Conservation (phyloP, 2,329 filamentous ascomycete species). For the Pezicula carpinea region DNA sequence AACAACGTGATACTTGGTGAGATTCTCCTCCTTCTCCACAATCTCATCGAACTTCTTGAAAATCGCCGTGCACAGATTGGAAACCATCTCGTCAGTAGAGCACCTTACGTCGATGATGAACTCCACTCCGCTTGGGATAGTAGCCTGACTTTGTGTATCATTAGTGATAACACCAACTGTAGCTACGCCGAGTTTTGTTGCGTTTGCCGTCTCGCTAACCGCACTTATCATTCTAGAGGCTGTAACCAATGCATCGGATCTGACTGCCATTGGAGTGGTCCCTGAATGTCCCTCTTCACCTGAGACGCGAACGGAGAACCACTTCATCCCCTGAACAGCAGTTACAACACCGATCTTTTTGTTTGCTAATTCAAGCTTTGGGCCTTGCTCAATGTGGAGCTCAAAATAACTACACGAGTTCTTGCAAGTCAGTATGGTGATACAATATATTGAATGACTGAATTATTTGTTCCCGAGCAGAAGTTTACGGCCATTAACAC, state of each 20-base stretch:
- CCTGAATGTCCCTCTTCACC: conserved; percentile 31
- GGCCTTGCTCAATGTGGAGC: conserved; percentile 69
- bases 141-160: conserved; percentile 18
- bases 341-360: conserved; percentile 65
- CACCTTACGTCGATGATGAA: conserved; percentile 24
- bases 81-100: conserved; percentile 16
- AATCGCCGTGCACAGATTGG: conserved; percentile 16
- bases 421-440: too few relatives aligned
- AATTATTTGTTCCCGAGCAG: too few relatives aligned
- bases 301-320: conserved; percentile 61
- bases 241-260: conserved; percentile 61
- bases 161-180: conserved; percentile 21
- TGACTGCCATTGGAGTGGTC: conserved; percentile 42
- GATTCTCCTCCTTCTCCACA: conserved; percentile 12
- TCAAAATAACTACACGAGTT: conserved; percentile 58
- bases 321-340: conserved; percentile 60
- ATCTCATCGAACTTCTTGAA: conserved; percentile 19
- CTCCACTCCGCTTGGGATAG: conserved; percentile 18
- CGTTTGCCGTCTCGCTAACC: conserved; percentile 15
- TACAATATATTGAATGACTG: too few relatives aligned
- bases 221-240: conserved; percentile 17
- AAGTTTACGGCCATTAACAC: too few relatives aligned
- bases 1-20: conserved; percentile 13
- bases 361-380: conserved; percentile 59
- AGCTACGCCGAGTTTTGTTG: conserved; percentile 15